Conservation (phyloP, 164 flowering plant species). For the Echeveria elegans region DNA sequence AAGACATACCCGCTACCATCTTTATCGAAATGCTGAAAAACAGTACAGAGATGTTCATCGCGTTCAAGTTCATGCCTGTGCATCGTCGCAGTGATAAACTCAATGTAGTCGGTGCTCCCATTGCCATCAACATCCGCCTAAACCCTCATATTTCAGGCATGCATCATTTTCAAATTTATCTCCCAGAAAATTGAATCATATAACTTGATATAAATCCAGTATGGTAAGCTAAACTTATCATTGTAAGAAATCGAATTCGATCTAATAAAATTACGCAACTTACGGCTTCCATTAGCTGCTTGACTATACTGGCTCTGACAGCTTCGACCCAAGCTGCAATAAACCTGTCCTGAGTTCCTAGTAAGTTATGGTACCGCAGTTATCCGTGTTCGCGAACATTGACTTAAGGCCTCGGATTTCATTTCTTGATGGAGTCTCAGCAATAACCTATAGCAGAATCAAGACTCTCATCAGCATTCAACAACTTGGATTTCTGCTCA, state of each 20-base stretch:
- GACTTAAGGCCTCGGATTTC: slow-evolving; percentile 88
- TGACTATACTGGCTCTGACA: slow-evolving; percentile 68
- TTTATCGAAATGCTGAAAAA: slow-evolving; percentile 71
- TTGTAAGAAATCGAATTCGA: not conserved
- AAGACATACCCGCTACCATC: slow-evolving; percentile 76
- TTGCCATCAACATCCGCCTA: slow-evolving; percentile 86
- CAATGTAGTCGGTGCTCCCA: slow-evolving; percentile 78
- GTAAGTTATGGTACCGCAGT: slow-evolving; percentile 86
- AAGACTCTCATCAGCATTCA: not conserved
- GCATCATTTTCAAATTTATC: not conserved
- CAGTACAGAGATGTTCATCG: slow-evolving; percentile 63
- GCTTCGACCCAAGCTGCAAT: slow-evolving; percentile 83
- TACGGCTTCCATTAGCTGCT: slow-evolving; percentile 96
- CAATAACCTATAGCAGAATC: slow-evolving; percentile 52
- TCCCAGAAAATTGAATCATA: not conserved
- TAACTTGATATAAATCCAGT: not conserved
- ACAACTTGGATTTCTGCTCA: not conserved
- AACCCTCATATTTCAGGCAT: not conserved
- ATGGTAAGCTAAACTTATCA: not conserved
- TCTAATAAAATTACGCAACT: slow-evolving; percentile 21
- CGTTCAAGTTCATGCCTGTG: slow-evolving; percentile 74
- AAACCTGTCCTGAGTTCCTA: slow-evolving; percentile 79
- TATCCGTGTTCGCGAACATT: slow-evolving; percentile 87
- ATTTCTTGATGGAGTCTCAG: slow-evolving; percentile 74
- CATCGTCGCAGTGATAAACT: slow-evolving; percentile 88